Base-by-base conservation (phyloP, 352 stramenopile genomes). In the Plasmopara muralis region DNA sequence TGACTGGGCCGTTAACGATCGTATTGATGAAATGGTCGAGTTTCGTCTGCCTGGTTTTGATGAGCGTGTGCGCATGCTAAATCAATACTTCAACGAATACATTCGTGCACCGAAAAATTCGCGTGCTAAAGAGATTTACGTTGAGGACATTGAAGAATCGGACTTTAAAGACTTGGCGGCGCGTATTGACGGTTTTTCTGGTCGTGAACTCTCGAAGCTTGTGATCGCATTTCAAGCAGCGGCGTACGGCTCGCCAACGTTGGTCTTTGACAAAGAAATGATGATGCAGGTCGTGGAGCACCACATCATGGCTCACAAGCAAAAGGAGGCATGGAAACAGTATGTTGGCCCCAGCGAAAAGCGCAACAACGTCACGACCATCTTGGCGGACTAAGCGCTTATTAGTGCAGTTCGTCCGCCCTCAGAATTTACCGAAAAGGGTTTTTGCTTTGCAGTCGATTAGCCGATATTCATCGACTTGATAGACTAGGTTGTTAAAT, bases 1-100 rank as follows among this genome's bases (percentile, higher is more conserved):
- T 60, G 97, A 99, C 67, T 96, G 87, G 76, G 97, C 97, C 41
- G 96, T 99, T 64, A 97, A 98, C 76, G 97, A 99, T 88, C 95
- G 97, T 84, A 97, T 99, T 47, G 97, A 99, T 80, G 97, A 99
- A 77, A 98, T 98, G 85, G 93, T 98, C 29, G 82, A 97, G 71
- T 99, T 99, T 61, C 68, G 78, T 13, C 74, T 99, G 30, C 97
- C 97, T 4, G 89, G 83, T 49, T 73, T 85, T 34, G 83, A 95
- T 49, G 97, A 99, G 76, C 88, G 97, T 37, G 82, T 95, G 65
- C 88, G 87, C 49, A 98, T 99, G 92, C 92, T 99, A 58, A 90
- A 91, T 55, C 84, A 97, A 66, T 99, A 99, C 82, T 97, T 99
- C 57, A 77, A 98, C 50, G 94, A 97, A 67, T 99, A 99, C 77